Evolutionary conservation across 2,329 filamentous ascomycete genomes (phyloP).

Genomic region (Penicillium capsulatum): DNA sequence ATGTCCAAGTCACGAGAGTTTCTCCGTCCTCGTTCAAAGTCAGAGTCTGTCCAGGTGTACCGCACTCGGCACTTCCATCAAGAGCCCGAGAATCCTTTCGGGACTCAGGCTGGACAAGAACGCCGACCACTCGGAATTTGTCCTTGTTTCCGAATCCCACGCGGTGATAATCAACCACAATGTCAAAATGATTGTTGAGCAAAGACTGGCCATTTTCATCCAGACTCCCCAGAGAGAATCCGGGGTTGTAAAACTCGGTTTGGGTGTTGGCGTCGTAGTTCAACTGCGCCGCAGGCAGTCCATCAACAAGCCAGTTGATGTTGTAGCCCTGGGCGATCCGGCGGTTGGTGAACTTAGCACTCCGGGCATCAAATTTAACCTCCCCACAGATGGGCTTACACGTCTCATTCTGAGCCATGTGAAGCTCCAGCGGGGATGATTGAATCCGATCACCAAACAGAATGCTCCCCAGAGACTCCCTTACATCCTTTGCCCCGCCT

Average conservation of each 20-base stretch:
- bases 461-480: constrained; percentile 91
- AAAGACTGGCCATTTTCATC: constrained; percentile 54
- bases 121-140: constrained; percentile 84
- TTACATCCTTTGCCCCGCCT: constrained; percentile 70
- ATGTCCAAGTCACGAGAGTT: constrained; percentile 77
- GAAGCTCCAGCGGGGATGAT: constrained; percentile 87
- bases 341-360: constrained; percentile 74
- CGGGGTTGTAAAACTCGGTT: constrained; percentile 82
- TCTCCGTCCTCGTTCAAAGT: constrained; percentile 60
- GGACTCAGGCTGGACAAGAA: constrained; percentile 79
- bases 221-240: constrained; percentile 70
- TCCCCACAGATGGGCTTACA: constrained; percentile 76
- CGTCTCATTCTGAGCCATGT: constrained; percentile 80
- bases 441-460: constrained; percentile 95
- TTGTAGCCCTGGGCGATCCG: constrained; percentile 83
- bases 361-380: constrained; percentile 60
- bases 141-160: constrained; percentile 54
- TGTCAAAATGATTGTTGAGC: constrained; percentile 95
- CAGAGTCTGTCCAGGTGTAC: constrained; percentile 54
- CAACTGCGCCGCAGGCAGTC: constrained; percentile 82
- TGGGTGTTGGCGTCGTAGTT: constrained; percentile 71
- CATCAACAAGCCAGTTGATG: constrained; percentile 93
- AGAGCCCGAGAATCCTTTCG: constrained; percentile 53
- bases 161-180: constrained; percentile 86
- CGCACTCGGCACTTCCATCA: constrained; percentile 59